Percentiles rank a stretch among this genome's conserved stretches.
Evolutionary conservation across 1,284 basidiomycete species (phyloP).

Genomic region (Moniliella sp.): DNA sequence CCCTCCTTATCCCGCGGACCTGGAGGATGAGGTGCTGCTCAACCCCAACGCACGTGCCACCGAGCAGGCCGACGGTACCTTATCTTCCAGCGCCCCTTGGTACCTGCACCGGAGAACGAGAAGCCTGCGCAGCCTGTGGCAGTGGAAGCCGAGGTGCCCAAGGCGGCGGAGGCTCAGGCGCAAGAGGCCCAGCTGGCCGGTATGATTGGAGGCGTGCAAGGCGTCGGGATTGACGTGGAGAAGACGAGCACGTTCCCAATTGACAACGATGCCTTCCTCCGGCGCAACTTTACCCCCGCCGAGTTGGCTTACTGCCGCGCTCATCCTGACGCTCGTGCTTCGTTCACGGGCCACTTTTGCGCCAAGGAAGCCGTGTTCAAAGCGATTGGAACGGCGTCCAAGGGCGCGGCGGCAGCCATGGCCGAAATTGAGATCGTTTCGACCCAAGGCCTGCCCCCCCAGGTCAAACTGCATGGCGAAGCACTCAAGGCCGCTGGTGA

Average conservation of each 20-base stretch:
- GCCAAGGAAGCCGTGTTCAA: conserved; percentile 98
- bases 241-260: conserved; percentile 77
- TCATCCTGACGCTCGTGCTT: conserved; percentile 68
- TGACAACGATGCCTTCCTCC: conserved; percentile 62
- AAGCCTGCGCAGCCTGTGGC: conserved; percentile 11
- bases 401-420: conserved; percentile 76
- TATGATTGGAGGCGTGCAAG: conserved; percentile 44
- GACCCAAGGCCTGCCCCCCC: conserved; percentile 42
- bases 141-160: conserved; percentile 8
- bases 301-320: conserved; percentile 66
- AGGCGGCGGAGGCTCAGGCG: conserved; percentile 10
- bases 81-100: conserved; percentile 17
- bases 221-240: conserved; percentile 48
- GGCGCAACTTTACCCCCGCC: conserved; percentile 73
- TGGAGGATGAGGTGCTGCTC: conserved; percentile 67
- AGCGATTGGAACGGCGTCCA: conserved; percentile 68
- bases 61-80: conserved; percentile 15
- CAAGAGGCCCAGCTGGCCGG: conserved; percentile 7
- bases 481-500: conserved; percentile 43
- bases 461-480: conserved; percentile 47
- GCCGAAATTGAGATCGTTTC: conserved; percentile 84
- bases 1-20: conserved; percentile 67
- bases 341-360: conserved; percentile 85
- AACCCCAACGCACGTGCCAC: conserved; percentile 62
- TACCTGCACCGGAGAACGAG: too few species aligned